Percentiles rank a stretch among this genome's conserved stretches.
Evolutionary conservation across 202 grass and related monocot species (phyloP).

Genomic region (Musa balbisiana): DNA sequence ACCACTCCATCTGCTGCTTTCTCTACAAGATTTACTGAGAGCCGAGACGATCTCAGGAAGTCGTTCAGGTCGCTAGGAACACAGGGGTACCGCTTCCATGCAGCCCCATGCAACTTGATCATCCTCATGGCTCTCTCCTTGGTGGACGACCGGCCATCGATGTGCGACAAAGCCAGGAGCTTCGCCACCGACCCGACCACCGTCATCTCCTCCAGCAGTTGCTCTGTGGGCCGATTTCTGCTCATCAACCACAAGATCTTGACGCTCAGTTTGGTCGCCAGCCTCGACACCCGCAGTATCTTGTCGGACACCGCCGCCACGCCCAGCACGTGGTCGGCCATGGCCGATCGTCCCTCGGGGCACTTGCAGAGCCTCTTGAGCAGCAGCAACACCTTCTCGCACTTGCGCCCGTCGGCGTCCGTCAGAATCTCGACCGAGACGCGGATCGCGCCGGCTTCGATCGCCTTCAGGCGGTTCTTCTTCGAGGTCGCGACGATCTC

Average conservation of each 20-base stretch:
- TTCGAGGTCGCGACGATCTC: slow-evolving; percentile 34
- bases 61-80: slow-evolving; percentile 52
- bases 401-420: slow-evolving; percentile 33
- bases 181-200: slow-evolving; percentile 48
- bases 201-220: slow-evolving; percentile 75
- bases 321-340: slow-evolving; percentile 56
- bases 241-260: slow-evolving; percentile 68
- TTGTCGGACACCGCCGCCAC: slow-evolving; percentile 53
- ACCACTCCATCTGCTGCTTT: too few species aligned
- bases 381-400: slow-evolving; percentile 59
- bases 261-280: slow-evolving; percentile 57
- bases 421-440: slow-evolving; percentile 68
- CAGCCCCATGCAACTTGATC: slow-evolving; percentile 41
- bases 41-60: slow-evolving; percentile 15
- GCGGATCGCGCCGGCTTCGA: slow-evolving; percentile 57
- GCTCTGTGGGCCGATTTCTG: slow-evolving; percentile 42
- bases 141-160: slow-evolving; percentile 38
- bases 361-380: slow-evolving; percentile 76
- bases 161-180: slow-evolving; percentile 55
- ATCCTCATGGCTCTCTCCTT: slow-evolving; percentile 66
- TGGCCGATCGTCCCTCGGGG: slow-evolving; percentile 54
- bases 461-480: slow-evolving; percentile 32
- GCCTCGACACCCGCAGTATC: slow-evolving; percentile 56
- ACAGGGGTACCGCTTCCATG: slow-evolving; percentile 64
- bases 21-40: too few species aligned